Evolutionary conservation across 768 basidiomycete species (phyloP), one percentile per base, ranked within the genome.

Genomic region (Mycena chlorophos): DNA sequence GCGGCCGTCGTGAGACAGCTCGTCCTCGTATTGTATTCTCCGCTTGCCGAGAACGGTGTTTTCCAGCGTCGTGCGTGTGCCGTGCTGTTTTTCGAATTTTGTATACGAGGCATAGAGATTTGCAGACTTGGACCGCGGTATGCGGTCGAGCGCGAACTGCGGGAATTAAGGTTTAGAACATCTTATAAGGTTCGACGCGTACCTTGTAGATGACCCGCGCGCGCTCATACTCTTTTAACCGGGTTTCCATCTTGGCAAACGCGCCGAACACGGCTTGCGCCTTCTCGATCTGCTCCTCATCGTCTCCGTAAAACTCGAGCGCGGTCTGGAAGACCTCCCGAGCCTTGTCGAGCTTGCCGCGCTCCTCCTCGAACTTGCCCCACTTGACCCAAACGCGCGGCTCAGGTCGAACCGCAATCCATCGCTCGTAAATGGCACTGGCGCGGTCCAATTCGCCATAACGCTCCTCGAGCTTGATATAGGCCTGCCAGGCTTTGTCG

Each of bases 401-500:
- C 27, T 62, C 60, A 17, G 60, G 60, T 55, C 73, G 64, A 30
- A 91, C 83, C 3, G 84, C 87, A 49, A 91, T 81, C 90, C 93
- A 93, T 8, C 94, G 80, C 66, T 98, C 96, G 68, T 96, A 97
- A 30, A 98, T 88, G 20, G 87, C 77, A 55, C 94, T 96, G 2
- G 94, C 96, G 8, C 97, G 81, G 64, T 98, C 97, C 20, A 85
- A 73, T 71, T 99, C 97, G 54, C 86, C 78, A 69, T 98, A 99
- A 49, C 97, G 83, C 67, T 89, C 86, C 75, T 99, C 97, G 69
- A 98, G 79, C 76, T 99, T 98, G 80, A 98, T 91, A 73, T 96
- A 98, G n/a, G 94, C 93, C 68, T 94, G 91, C 96, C 96, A 99
- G 3, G 96, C 94, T 77, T 98, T 98, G 82, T 98, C 97, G 65